These are phyloP conservation scores for Osmanthus fragrans DNA, from an alignment of 257 asterid species.

Conservation along the genomic window DNA sequence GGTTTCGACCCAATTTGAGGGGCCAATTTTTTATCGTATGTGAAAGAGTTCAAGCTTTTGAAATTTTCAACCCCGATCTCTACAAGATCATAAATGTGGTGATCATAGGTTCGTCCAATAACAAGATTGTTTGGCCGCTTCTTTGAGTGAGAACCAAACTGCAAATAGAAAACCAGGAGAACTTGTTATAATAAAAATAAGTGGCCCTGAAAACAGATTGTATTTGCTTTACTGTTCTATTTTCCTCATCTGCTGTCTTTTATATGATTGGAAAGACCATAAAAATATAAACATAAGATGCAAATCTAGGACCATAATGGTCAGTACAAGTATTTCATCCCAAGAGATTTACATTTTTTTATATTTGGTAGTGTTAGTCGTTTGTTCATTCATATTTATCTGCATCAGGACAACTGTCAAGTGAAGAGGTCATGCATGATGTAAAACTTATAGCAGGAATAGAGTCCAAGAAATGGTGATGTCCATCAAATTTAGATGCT, in stretches of 20 bases:
- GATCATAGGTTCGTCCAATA: slow-evolving; percentile 80
- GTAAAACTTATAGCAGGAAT: too few species aligned
- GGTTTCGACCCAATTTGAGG: slow-evolving; percentile 89
- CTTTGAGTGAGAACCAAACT: slow-evolving; percentile 94
- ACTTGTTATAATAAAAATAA: not conserved
- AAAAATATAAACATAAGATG: not conserved
- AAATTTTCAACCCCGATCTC: slow-evolving; percentile 90
- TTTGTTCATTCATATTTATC: not conserved
- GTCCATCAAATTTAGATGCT: too few species aligned
- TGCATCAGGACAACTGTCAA: not conserved
- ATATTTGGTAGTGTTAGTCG: not conserved
- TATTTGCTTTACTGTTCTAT: not conserved
- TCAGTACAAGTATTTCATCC: not conserved
- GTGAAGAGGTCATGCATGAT: not conserved
- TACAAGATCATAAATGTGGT: slow-evolving; percentile 86
- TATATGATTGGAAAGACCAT: not conserved
- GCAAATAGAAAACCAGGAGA: slow-evolving; percentile 28
- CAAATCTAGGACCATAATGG: not conserved
- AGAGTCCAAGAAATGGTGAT: too few species aligned
- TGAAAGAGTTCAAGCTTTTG: slow-evolving; percentile 69
- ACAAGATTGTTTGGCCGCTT: slow-evolving; percentile 96
- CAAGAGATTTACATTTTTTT: not conserved
- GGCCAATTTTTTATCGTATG: slow-evolving; percentile 76
- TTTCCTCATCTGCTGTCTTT: not conserved
- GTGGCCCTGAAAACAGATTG: not conserved